A percentile compares a stretch with the other conserved stretches of the same genome.
Conservation (phyloP, 1,284 basidiomycete genomes). For the Cryptococcus wingfieldii region DNA sequence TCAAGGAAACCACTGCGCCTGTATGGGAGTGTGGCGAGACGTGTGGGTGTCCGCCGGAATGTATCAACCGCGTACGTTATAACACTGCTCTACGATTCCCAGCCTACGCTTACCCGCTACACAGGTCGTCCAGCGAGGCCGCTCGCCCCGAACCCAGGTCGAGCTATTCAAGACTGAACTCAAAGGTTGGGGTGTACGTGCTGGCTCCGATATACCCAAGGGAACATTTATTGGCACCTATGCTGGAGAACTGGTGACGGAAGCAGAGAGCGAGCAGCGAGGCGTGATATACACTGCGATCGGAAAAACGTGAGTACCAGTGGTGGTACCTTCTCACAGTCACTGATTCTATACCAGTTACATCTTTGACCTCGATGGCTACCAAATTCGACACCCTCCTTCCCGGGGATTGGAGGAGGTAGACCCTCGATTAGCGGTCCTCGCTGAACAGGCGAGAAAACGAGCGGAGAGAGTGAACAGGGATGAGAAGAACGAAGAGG, state of each 20-base stretch:
- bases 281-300: conserved; percentile 67
- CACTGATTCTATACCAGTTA: conserved; percentile 51
- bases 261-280: conserved; percentile 62
- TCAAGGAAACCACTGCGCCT: conserved; percentile 58
- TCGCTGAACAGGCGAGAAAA: conserved; percentile 25
- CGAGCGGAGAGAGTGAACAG: conserved; percentile 10
- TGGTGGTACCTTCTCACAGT: background rate
- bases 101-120: background rate
- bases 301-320: conserved; percentile 57
- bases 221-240: conserved; percentile 79
- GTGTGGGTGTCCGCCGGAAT: conserved; percentile 74
- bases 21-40: conserved; percentile 82
- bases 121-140: conserved; percentile 76
- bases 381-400: conserved; percentile 55
- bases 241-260: conserved; percentile 72
- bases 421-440: conserved; percentile 32
- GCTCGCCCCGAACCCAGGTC: conserved; percentile 61
- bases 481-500: conserved; percentile 45
- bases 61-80: conserved; percentile 57
- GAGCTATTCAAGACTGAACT: conserved; percentile 57
- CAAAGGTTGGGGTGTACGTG: conserved; percentile 80
- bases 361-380: conserved; percentile 75
- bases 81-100: background rate
- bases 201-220: conserved; percentile 59
- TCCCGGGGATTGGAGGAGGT: conserved; percentile 33